Evolutionary conservation across 2,329 filamentous ascomycete species (phyloP).

Genomic region (Phoma herbarum): DNA sequence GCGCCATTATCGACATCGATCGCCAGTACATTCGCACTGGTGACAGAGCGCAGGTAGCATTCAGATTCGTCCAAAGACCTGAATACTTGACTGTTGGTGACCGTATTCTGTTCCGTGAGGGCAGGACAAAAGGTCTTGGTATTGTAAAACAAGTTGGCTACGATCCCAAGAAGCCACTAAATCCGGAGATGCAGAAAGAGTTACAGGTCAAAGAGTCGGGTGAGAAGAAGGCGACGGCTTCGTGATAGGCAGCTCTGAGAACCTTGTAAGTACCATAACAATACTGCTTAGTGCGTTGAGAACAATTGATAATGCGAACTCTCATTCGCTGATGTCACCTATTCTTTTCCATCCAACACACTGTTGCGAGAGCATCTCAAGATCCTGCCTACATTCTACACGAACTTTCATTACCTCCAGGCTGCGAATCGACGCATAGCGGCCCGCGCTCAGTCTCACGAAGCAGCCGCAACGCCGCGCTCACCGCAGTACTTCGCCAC

Average conservation of each 20-base stretch:
- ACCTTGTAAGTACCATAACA: too few relatives aligned
- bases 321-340: too few relatives aligned
- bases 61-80: constrained; percentile 91
- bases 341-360: too few relatives aligned
- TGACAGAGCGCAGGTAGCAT: constrained; percentile 92
- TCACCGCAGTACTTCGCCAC: constrained; percentile 78
- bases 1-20: constrained; percentile 96
- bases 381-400: too few relatives aligned
- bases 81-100: constrained; percentile 92
- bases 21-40: constrained; percentile 94
- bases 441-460: constrained; percentile 27
- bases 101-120: constrained; percentile 90
- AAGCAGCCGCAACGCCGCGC: constrained; percentile 54
- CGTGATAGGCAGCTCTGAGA: constrained; percentile 2
- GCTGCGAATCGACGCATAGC: too few relatives aligned
- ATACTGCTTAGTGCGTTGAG: too few relatives aligned
- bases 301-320: too few relatives aligned
- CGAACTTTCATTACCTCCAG: too few relatives aligned
- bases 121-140: constrained; percentile 90
- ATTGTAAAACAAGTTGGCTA: constrained; percentile 94
- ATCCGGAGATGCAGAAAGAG: constrained; percentile 40
- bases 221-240: constrained; percentile 20
- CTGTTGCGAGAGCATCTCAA: too few relatives aligned
- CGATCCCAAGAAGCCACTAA: constrained; percentile 66
- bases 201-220: constrained; percentile 30